A percentile compares a stretch with the other conserved stretches of the same genome.
Evolutionary conservation across 345 rosid genomes (phyloP).

Genomic region (Odontarrhena argentea): DNA sequence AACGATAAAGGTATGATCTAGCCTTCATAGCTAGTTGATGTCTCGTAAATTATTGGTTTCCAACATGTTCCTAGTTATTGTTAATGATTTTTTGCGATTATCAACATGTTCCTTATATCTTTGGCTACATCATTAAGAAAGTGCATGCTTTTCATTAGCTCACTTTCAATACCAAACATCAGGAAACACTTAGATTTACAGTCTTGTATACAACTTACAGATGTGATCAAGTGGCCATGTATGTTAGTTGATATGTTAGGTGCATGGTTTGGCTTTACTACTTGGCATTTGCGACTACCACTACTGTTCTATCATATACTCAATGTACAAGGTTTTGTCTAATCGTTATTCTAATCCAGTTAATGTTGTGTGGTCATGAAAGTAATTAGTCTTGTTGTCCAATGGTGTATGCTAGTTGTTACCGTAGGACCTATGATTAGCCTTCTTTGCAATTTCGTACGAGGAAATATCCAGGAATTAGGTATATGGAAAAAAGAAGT

Average conservation of each 20-base stretch:
- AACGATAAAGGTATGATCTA: constrained; percentile 72
- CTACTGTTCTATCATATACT: constrained; percentile 72
- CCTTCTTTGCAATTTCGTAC: no score
- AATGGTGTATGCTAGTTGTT: neutral
- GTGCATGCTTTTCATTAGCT: no score
- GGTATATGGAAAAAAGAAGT: no score
- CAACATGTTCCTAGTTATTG: no score
- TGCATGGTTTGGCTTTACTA: constrained; percentile 94
- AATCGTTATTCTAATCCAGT: neutral
- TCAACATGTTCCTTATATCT: no score
- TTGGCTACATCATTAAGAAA: no score
- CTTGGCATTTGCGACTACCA: constrained; percentile 76
- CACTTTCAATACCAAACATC: no score
- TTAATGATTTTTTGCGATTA: no score
- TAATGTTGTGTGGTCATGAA: neutral
- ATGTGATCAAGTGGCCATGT: neutral
- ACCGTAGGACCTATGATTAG: no score
- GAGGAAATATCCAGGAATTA: no score
- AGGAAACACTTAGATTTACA: no score
- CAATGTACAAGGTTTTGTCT: constrained; percentile 49
- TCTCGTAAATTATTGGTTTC: neutral
- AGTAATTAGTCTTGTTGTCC: constrained; percentile 1
- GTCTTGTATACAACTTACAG: neutral
- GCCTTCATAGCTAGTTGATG: constrained; percentile 23
- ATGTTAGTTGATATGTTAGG: constrained; percentile 40